Evolutionary conservation across 192 early-diverging fungal genomes (phyloP).

Genomic region (Obelidium mucronatum): DNA sequence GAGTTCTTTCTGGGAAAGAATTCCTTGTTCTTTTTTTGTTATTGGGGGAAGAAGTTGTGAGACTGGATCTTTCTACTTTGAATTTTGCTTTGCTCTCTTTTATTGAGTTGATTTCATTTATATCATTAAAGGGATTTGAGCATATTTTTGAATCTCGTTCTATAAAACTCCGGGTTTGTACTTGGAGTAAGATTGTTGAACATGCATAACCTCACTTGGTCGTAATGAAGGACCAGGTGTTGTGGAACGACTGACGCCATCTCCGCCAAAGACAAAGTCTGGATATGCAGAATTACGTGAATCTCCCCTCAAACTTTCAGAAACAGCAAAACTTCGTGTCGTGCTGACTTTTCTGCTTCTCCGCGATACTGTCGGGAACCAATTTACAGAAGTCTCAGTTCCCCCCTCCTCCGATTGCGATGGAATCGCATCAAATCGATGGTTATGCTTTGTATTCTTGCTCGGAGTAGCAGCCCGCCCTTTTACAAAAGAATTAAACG

Average conservation of each 20-base stretch:
- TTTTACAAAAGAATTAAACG: conserved; percentile 22
- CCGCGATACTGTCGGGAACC: conserved; percentile 16
- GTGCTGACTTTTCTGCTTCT: not conserved
- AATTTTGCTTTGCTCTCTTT: not conserved
- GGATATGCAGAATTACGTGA: not conserved
- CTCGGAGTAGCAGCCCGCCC: not conserved
- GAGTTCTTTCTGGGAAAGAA: not conserved
- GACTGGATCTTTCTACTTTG: not conserved
- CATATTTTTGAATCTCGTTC: too few relatives aligned
- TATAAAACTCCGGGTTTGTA: conserved; percentile 24
- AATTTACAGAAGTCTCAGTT: not conserved
- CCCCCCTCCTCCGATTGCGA: not conserved
- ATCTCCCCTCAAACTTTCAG: not conserved
- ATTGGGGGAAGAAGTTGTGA: not conserved
- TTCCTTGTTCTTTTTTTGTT: conserved; percentile 50
- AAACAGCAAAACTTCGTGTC: not conserved
- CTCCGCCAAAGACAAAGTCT: not conserved
- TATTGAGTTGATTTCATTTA: not conserved
- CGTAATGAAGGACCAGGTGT: not conserved
- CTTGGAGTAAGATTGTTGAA: conserved; percentile 28
- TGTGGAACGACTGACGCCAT: not conserved
- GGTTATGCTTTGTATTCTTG: conserved; percentile 15
- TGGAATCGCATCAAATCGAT: not conserved
- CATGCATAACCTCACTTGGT: conserved; percentile 1
- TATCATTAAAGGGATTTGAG: too few relatives aligned